Evolutionary conservation across 192 early-diverging fungal genomes (phyloP).

Genomic region (Paraglomus brasilianum): DNA sequence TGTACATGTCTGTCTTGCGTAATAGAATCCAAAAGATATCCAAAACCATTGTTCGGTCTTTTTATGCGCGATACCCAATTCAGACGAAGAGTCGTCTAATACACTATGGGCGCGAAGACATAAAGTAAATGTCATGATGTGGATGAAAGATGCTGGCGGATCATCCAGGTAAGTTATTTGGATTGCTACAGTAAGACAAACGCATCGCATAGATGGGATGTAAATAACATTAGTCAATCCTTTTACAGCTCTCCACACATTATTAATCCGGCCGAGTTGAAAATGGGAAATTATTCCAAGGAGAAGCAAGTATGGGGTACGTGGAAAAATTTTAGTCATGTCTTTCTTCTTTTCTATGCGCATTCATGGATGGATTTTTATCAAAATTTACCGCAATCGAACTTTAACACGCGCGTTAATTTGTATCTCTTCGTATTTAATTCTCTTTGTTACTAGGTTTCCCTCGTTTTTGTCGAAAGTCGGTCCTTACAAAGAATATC

Average conservation of each 20-base stretch:
- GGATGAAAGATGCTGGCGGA: too few species aligned
- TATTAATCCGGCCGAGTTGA: too few species aligned
- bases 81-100: not conserved
- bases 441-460: not conserved
- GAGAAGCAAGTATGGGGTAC: too few species aligned
- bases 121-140: not conserved
- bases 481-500: not conserved
- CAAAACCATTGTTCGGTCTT: not conserved
- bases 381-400: not conserved
- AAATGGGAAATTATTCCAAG: too few species aligned
- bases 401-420: not conserved
- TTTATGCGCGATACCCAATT: constrained; percentile 21
- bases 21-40: not conserved
- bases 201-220: too few species aligned
- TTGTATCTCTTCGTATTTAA: not conserved
- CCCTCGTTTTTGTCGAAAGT: too few species aligned
- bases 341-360: too few species aligned
- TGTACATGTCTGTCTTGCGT: not conserved
- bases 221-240: too few species aligned
- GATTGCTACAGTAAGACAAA: too few species aligned
- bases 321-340: too few species aligned
- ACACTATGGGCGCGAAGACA: not conserved
- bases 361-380: too few species aligned
- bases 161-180: too few species aligned
- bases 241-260: not conserved